Base-by-base conservation (phyloP, 805 yeast genomes). In the Tetrapisispora iriomotensis region DNA sequence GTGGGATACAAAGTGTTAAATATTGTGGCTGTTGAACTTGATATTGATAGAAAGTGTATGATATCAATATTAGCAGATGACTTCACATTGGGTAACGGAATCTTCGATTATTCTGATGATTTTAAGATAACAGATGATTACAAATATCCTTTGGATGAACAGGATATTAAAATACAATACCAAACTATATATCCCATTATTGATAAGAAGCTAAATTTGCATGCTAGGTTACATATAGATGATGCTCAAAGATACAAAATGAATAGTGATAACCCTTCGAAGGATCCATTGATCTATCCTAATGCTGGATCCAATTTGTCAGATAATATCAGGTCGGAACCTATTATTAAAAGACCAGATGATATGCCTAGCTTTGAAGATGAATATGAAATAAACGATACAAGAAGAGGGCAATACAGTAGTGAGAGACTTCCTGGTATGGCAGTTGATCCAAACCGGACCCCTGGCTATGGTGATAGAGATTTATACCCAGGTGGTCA, bases 341-440 rank as follows among this genome's bases (percentile, higher is more conserved):
- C 21, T 6, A 13, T n/a, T 10, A 8, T 21, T 2, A 37, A 17
- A 13, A 29, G 32, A 12, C 44, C 74, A 2, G 39, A 48, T 30
- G 63, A 52, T 37, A 55, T 60, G 49, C 65, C 65, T 4, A 49
- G 52, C 1, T 60, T 59, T 40, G 64, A 59, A 22, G 66, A 61
- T 43, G 64, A 61, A 30, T 57, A 57, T 36, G 53, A 60, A 27
- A 38, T 54, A n/a, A 50, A 34, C 10, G 38, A 37, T 22, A 2
- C 8, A 21, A 9, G 6, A 6, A 21, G n/a, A 20, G 28, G 38
- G 59, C 62, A 43, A 65, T 61, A 35, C 56, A 68, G 17, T 15
- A 19, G 4, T 9, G 12, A 21, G 25, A 18, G 8, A 29, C 26
- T 22, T 34, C 29, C 41, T 47, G 45, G 47, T 7, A 28, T 40